Percentiles rank a stretch among this genome's conserved stretches.
phyloP scores from a whole-genome alignment of 345 rosid genomes.

The Gossypium longicalyx region DNA sequence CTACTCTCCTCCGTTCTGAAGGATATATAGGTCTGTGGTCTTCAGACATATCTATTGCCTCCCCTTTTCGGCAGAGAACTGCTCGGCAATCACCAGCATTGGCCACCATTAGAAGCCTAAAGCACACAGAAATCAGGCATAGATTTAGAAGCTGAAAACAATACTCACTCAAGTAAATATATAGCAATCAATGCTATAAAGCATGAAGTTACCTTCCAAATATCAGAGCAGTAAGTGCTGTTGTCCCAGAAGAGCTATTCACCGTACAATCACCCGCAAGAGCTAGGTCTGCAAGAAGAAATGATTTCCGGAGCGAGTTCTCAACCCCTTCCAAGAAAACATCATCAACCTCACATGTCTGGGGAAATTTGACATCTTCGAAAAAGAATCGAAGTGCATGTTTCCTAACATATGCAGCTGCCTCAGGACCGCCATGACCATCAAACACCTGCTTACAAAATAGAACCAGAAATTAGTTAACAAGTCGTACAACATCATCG shows the following conservation, averaged over 20 bases:
- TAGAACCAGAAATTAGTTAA: conserved; percentile 13
- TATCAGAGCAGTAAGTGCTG: conserved; percentile 66
- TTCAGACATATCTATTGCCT: conserved; percentile 72
- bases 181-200: neutral
- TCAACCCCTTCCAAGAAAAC: conserved; percentile 47
- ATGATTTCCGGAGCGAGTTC: conserved; percentile 51
- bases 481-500: conserved; percentile 4
- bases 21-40: conserved; percentile 63
- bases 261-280: conserved; percentile 58
- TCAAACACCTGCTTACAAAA: conserved; percentile 52
- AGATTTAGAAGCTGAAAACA: neutral
- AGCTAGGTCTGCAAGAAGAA: conserved; percentile 68
- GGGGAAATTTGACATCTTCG: conserved; percentile 60
- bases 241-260: conserved; percentile 71
- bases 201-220: conserved; percentile 50
- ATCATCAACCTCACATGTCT: conserved; percentile 39
- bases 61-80: conserved; percentile 70
- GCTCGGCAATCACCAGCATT: conserved; percentile 91
- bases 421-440: conserved; percentile 93
- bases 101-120: conserved; percentile 70
- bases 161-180: neutral
- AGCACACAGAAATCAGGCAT: neutral
- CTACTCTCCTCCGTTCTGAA: conserved; percentile 66
- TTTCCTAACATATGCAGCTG: conserved; percentile 49
- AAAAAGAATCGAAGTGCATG: conserved; percentile 47